These are phyloP conservation scores for Suillus decipiens DNA, from an alignment of 768 basidiomycete species.

Conservation along the genomic window DNA sequence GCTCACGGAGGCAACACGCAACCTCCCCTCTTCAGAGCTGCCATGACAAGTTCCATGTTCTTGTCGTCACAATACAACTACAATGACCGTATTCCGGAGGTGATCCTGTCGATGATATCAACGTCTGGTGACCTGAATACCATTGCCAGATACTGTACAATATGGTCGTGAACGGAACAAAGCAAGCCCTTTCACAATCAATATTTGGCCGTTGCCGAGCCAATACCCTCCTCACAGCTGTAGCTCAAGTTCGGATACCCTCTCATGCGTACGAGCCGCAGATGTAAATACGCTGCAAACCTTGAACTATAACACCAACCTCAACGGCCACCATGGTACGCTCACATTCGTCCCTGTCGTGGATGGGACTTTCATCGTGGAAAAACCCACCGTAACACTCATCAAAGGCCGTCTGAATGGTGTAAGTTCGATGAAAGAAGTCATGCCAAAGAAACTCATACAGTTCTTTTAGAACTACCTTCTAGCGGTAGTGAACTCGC, in stretches of 20 bases:
- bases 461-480: slow-evolving; percentile 21
- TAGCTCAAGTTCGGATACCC: slow-evolving; percentile 29
- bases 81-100: slow-evolving; percentile 43
- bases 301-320: slow-evolving; percentile 35
- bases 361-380: slow-evolving; percentile 47
- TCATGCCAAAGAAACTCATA: slow-evolving; percentile 1
- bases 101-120: slow-evolving; percentile 15
- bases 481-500: slow-evolving; percentile 28
- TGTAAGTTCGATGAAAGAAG: slow-evolving; percentile 27
- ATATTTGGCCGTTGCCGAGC: not conserved
- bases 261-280: slow-evolving; percentile 42
- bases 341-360: slow-evolving; percentile 46
- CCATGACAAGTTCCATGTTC: slow-evolving; percentile 47
- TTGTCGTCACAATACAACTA: slow-evolving; percentile 48
- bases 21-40: slow-evolving; percentile 45
- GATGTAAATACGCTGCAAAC: slow-evolving; percentile 33
- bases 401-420: slow-evolving; percentile 42
- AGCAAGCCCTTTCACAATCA: slow-evolving; percentile 28
- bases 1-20: slow-evolving; percentile 47
- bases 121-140: not conserved
- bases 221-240: slow-evolving; percentile 32
- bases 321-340: slow-evolving; percentile 39
- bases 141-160: slow-evolving; percentile 33
- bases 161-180: slow-evolving; percentile 35
- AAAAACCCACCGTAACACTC: slow-evolving; percentile 42